These are phyloP conservation scores for Cercospora sp. DNA, from an alignment of 2,329 filamentous ascomycete species.

Conservation along the genomic window DNA sequence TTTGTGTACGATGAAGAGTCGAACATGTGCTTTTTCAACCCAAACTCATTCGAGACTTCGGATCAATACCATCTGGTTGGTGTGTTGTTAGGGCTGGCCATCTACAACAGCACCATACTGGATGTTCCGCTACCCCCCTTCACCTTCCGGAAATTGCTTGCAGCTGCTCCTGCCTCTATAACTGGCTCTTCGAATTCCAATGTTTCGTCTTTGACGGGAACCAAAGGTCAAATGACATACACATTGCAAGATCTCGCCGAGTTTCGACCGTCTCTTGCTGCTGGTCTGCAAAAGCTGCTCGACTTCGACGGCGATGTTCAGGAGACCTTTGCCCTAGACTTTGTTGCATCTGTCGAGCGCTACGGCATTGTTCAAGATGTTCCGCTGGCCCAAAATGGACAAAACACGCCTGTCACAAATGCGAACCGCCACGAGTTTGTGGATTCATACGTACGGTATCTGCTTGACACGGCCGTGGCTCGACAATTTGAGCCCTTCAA, in stretches of 20 bases:
- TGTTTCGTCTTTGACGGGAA: constrained; percentile 38
- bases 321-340: constrained; percentile 76
- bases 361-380: constrained; percentile 69
- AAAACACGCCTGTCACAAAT: constrained; percentile 76
- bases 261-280: constrained; percentile 73
- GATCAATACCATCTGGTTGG: constrained; percentile 91
- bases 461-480: constrained; percentile 74
- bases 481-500: constrained; percentile 93
- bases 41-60: constrained; percentile 82
- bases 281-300: constrained; percentile 72
- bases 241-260: constrained; percentile 81
- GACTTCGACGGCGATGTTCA: constrained; percentile 85
- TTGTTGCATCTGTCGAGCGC: constrained; percentile 72
- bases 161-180: constrained; percentile 67
- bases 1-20: constrained; percentile 93
- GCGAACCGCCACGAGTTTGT: constrained; percentile 82
- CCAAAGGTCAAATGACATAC: constrained; percentile 61
- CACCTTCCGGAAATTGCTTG: constrained; percentile 82
- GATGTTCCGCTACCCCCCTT: constrained; percentile 87
- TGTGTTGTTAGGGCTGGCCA: constrained; percentile 81
- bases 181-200: constrained; percentile 56
- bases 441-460: constrained; percentile 75
- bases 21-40: constrained; percentile 89
- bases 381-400: constrained; percentile 73
- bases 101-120: constrained; percentile 92